Evolutionary conservation across 2,329 filamentous ascomycete genomes (phyloP), one percentile per base, ranked within the genome.

Genomic region (Diplodia mutila): DNA sequence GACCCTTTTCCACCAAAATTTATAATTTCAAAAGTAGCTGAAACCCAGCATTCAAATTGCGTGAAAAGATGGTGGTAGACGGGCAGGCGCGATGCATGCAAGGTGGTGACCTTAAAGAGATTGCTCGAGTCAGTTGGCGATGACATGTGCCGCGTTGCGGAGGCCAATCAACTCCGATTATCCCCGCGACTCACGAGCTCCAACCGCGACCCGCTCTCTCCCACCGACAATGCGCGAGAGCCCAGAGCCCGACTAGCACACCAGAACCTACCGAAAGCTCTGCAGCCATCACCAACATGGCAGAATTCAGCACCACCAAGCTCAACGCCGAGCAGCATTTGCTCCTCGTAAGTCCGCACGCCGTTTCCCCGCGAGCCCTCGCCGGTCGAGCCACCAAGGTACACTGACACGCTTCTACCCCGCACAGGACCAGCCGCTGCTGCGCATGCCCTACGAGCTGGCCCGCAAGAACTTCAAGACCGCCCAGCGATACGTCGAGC

Each of bases 391-490:
- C 61, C 51, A 61, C 32, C 46, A 37, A 57, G 66, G 53, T 65
- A 54, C 52, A 68, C 57, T 72, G 49, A 66, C 61, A 65, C 46
- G 11, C 46, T 21, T 21, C 16, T 37, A n/a, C 27, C 5, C 53
- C 55, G 4, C 57, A 29, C 71, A 94, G 93, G 95, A 99, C 76
- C 94, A 98, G 86, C 91, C 94, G 4, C 91, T 98, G 71, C 89
- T 99, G 72, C 93, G 94, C 39, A 88, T 98, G 25, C 95, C 95
- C 21, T 91, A 94, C 80, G 95, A 98, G 78, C 90, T 97, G 67
- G 89, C 96, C 25, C 91, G 93, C 67, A 94, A 95, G 78, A 98
- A 97, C 81, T 96, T 98, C 81, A 95, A 97, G 74, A 89, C 90
- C 3, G 91, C 91, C 52, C 91, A 93, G 77, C 89, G 90, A 75